Percentiles rank a stretch among this genome's conserved stretches.
Conservation (phyloP, 2,329 filamentous ascomycete species). For the Colletotrichum theobromicola region DNA sequence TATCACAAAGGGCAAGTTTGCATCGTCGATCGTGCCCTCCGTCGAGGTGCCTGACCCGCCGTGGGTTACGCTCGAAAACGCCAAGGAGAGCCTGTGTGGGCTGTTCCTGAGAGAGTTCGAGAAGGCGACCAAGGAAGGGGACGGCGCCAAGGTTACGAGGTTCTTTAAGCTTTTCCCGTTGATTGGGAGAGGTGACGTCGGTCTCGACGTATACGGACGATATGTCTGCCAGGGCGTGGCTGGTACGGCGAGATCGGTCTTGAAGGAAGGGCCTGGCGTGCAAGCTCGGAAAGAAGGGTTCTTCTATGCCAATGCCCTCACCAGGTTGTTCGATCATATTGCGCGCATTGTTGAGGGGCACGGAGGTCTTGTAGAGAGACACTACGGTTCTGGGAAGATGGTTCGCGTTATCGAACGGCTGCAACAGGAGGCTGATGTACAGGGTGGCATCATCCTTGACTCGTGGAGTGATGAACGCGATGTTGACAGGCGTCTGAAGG, state of each 20-base stretch:
- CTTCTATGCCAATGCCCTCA: conserved; percentile 91
- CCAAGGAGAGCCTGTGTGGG: conserved; percentile 86
- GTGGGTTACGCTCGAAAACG: conserved; percentile 82
- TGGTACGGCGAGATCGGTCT: conserved; percentile 77
- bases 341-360: conserved; percentile 95
- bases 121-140: conserved; percentile 84
- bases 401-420: conserved; percentile 89
- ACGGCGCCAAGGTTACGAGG: conserved; percentile 86
- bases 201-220: conserved; percentile 90
- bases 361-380: conserved; percentile 86
- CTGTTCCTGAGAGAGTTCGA: conserved; percentile 96
- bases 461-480: conserved; percentile 91
- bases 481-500: conserved; percentile 85
- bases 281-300: conserved; percentile 73
- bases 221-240: conserved; percentile 98
- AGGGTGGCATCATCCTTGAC: conserved; percentile 94
- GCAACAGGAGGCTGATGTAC: conserved; percentile 93
- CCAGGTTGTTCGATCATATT: conserved; percentile 95
- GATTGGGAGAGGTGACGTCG: conserved; percentile 87
- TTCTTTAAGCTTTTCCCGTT: conserved; percentile 99
- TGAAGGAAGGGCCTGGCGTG: conserved; percentile 64
- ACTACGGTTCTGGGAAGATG: conserved; percentile 95
- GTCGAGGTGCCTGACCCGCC: conserved; percentile 95
- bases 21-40: conserved; percentile 90
- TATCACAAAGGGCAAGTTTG: conserved; percentile 85